Percentiles rank a stretch among this genome's conserved stretches.
phyloP scores from a whole-genome alignment of 345 rosid species.

The Theobroma cacao region DNA sequence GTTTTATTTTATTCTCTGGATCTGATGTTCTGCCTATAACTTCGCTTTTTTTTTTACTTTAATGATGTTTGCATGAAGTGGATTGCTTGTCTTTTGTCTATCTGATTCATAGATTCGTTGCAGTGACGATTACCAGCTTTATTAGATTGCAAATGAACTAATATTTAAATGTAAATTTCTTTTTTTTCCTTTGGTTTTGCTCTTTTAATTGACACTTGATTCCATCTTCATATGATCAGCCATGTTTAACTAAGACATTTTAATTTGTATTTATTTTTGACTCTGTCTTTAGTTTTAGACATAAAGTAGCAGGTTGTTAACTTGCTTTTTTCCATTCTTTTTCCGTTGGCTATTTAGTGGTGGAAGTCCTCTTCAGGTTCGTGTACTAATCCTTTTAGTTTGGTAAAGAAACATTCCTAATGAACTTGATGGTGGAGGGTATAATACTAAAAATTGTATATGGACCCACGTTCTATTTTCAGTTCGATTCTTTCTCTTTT shows the following conservation, averaged over 20 bases:
- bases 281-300: not conserved
- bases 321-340: not conserved
- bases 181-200: not conserved
- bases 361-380: slow-evolving; percentile 23
- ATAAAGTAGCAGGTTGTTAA: not conserved
- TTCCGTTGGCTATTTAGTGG: slow-evolving; percentile 9
- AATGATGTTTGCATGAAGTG: slow-evolving; percentile 10
- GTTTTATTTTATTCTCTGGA: slow-evolving; percentile 2
- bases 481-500: slow-evolving; percentile 4
- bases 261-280: not conserved
- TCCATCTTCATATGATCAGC: not conserved
- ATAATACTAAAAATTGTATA: not conserved
- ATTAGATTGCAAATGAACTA: slow-evolving; percentile 2
- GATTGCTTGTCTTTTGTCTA: slow-evolving; percentile 10
- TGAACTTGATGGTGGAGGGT: not conserved
- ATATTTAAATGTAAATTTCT: not conserved
- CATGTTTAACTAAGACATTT: not conserved
- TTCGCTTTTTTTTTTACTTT: not conserved
- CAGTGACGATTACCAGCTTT: not conserved
- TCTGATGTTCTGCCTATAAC: not conserved
- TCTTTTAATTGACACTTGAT: not conserved
- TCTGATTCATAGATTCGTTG: slow-evolving; percentile 14
- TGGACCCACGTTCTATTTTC: not conserved
- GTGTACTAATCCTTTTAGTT: not conserved
- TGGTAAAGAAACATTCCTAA: not conserved